phyloP scores from a whole-genome alignment of 176 grass and related monocot genomes.

The Pontederia crassipes region DNA sequence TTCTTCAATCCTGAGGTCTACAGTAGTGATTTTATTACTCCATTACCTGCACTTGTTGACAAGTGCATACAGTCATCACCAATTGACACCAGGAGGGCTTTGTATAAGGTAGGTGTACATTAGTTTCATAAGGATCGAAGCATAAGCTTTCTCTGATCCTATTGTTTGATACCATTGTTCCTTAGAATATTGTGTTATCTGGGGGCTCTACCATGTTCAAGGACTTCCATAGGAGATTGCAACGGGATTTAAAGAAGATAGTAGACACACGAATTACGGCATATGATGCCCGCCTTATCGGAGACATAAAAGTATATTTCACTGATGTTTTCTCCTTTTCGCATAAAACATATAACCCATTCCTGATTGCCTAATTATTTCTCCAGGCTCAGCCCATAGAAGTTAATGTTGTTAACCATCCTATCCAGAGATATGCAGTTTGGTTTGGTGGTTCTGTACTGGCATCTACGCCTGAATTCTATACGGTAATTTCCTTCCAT shows the following conservation, averaged over 20 bases:
- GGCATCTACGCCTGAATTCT: conserved; percentile 95
- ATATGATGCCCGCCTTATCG: conserved; percentile 43
- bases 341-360: neutral
- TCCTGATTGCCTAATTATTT: conserved; percentile 9
- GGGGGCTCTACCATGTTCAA: conserved; percentile 99
- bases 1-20: conserved; percentile 99
- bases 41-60: conserved; percentile 76
- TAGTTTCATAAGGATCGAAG: neutral
- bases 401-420: conserved; percentile 90
- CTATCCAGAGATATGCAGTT: conserved; percentile 93
- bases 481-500: conserved; percentile 43
- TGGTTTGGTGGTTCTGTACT: conserved; percentile 99
- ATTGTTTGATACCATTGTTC: neutral
- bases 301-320: conserved; percentile 52
- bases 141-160: conserved; percentile 1
- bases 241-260: conserved; percentile 94
- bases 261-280: conserved; percentile 62
- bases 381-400: conserved; percentile 80
- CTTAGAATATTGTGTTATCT: conserved; percentile 95
- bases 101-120: conserved; percentile 62
- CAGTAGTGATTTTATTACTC: conserved; percentile 56
- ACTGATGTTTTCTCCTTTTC: conserved; percentile 18
- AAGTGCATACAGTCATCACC: conserved; percentile 97
- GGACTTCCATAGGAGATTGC: conserved; percentile 97
- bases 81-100: conserved; percentile 87